Percentiles rank a stretch among this genome's conserved stretches.
phyloP scores from a whole-genome alignment of 2,329 filamentous ascomycete genomes.

The Neonectria sp. region DNA sequence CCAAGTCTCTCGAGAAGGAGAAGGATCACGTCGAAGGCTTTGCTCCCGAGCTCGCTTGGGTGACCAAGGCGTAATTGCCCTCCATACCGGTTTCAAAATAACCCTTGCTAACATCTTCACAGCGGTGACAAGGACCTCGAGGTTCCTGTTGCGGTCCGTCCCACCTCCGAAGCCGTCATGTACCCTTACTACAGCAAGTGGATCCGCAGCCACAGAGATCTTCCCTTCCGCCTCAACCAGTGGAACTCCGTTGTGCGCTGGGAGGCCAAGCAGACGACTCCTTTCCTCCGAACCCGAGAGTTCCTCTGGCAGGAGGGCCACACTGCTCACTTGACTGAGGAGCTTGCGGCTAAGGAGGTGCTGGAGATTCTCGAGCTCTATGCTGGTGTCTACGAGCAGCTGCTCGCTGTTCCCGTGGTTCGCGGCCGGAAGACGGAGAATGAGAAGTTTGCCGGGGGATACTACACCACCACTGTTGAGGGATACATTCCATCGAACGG shows the following conservation, averaged over 20 bases:
- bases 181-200: conserved; percentile 97
- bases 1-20: conserved; percentile 88
- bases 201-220: conserved; percentile 96
- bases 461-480: conserved; percentile 97
- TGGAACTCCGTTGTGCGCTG: conserved; percentile 96
- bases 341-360: conserved; percentile 87
- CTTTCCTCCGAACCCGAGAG: conserved; percentile 92
- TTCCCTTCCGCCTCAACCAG: conserved; percentile 95
- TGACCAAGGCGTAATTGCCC: conserved; percentile 80
- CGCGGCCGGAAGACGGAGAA: conserved; percentile 96
- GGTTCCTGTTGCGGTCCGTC: conserved; percentile 78
- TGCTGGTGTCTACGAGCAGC: conserved; percentile 90
- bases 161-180: conserved; percentile 86
- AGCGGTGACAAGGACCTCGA: conserved; percentile 95
- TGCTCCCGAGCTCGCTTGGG: conserved; percentile 92
- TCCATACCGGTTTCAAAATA: not conserved
- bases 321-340: conserved; percentile 87
- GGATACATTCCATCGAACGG: conserved; percentile 97
- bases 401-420: conserved; percentile 95
- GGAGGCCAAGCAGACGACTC: conserved; percentile 95
- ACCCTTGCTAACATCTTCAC: conserved; percentile 33
- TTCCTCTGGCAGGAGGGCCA: conserved; percentile 99
- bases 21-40: conserved; percentile 99
- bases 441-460: conserved; percentile 96
- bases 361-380: conserved; percentile 95